These are phyloP conservation scores for Cicer yamashitae DNA, from an alignment of 306 rosid genomes.

Conservation along the genomic window DNA sequence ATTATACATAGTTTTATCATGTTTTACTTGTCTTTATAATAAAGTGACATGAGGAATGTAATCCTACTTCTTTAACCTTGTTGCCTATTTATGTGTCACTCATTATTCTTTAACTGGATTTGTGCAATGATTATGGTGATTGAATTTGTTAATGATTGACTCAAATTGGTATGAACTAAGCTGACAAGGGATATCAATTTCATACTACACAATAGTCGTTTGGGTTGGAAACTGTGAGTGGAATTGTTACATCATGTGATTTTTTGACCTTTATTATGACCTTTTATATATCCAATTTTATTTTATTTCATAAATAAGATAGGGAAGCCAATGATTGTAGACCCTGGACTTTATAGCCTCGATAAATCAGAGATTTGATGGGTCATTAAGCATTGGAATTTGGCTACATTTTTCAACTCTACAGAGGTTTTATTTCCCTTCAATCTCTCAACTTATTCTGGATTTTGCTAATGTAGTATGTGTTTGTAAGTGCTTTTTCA, in stretches of 20 bases:
- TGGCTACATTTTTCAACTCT: constrained; percentile 87
- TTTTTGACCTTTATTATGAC: constrained; percentile 6
- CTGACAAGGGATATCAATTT: constrained; percentile 80
- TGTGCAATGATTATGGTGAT: constrained; percentile 7
- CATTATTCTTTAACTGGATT: background rate
- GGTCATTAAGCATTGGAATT: constrained; percentile 72
- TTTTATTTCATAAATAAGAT: constrained; percentile 71
- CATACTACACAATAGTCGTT: constrained; percentile 76
- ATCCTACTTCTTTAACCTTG: too few species aligned
- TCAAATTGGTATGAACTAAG: constrained; percentile 46
- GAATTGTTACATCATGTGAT: too few species aligned
- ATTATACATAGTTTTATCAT: too few species aligned
- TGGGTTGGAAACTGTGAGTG: constrained; percentile 99
- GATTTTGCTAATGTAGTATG: too few species aligned
- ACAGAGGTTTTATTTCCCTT: constrained; percentile 65
- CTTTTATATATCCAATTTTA: constrained; percentile 15
- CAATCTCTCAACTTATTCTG: background rate
- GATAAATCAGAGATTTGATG: constrained; percentile 95
- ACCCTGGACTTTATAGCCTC: constrained; percentile 78
- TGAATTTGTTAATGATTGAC: background rate
- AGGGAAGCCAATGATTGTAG: constrained; percentile 86
- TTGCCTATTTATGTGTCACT: too few species aligned
- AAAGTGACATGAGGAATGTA: too few species aligned
- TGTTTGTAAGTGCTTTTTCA: constrained; percentile 3
- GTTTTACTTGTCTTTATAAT: too few species aligned